These are phyloP conservation scores for Monocercomonoides exilis DNA, from an alignment of 78 protist species.

Conservation along the genomic window DNA sequence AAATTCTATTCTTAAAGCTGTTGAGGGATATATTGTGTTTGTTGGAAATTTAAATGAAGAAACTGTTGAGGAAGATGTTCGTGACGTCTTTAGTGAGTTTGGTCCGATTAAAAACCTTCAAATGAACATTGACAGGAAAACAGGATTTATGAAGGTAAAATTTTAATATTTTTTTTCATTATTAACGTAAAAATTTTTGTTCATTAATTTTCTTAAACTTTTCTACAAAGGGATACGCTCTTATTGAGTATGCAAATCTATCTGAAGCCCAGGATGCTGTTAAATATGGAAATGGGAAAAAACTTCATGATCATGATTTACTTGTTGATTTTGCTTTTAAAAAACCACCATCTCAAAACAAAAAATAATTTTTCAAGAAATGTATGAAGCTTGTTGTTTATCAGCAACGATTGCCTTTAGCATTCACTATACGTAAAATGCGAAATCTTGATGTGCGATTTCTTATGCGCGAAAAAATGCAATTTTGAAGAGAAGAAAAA, in stretches of 20 bases:
- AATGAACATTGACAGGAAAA: constrained; percentile 70
- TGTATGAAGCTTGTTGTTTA: no score
- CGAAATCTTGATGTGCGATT: no score
- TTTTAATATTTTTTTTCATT: background rate
- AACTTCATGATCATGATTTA: constrained; percentile 19
- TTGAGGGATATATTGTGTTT: constrained; percentile 81
- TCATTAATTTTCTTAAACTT: background rate
- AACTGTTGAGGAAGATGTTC: constrained; percentile 67
- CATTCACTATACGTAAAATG: no score
- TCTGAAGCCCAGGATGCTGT: constrained; percentile 57
- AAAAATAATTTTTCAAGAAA: no score
- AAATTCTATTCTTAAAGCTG: constrained; percentile 53
- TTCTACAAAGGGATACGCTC: constrained; percentile 53
- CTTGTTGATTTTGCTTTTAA: constrained; percentile 58
- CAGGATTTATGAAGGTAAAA: constrained; percentile 72
- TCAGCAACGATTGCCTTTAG: no score
- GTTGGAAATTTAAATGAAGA: constrained; percentile 72
- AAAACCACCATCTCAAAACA: background rate
- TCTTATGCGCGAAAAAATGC: no score
- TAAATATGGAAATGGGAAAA: constrained; percentile 41
- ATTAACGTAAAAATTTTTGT: background rate
- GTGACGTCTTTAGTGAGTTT: constrained; percentile 62
- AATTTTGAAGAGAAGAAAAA: background rate
- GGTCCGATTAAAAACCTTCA: constrained; percentile 72
- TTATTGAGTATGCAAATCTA: constrained; percentile 55